phyloP scores from a whole-genome alignment of 805 yeast genomes.

The Starmerella stigmatis region DNA sequence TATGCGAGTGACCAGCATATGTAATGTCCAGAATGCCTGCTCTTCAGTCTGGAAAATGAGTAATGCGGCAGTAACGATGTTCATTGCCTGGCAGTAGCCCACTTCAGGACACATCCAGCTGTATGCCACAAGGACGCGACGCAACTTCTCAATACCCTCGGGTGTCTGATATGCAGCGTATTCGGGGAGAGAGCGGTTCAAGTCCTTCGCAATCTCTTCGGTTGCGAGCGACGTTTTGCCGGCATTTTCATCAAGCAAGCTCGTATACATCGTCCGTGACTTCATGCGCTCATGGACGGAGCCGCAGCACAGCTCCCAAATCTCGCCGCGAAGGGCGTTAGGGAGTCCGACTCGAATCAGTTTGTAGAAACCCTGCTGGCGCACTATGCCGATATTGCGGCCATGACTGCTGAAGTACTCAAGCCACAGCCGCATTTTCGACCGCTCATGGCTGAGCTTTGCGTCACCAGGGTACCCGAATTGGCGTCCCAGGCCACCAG shows the following conservation, averaged over 20 bases:
- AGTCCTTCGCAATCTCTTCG: conserved; percentile 93
- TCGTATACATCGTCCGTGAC: conserved; percentile 48
- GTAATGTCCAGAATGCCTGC: conserved; percentile 91
- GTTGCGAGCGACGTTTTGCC: conserved; percentile 69
- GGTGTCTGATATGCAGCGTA: conserved; percentile 82
- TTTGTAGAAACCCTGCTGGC: conserved; percentile 68
- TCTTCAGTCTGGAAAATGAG: conserved; percentile 74
- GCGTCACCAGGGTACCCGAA: conserved; percentile 89
- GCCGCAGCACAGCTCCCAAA: conserved; percentile 91
- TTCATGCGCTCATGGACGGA: conserved; percentile 64
- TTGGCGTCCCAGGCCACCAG: conserved; percentile 79
- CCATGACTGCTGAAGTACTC: conserved; percentile 81
- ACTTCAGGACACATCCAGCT: conserved; percentile 96
- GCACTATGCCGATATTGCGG: conserved; percentile 63
- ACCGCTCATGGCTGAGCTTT: conserved; percentile 60
- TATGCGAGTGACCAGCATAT: conserved; percentile 66
- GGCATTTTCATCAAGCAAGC: conserved; percentile 48
- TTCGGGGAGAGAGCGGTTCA: conserved; percentile 89
- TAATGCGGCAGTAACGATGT: conserved; percentile 51
- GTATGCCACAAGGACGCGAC: conserved; percentile 85
- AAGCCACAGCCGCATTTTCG: conserved; percentile 87
- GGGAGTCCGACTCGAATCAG: conserved; percentile 86
- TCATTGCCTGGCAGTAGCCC: conserved; percentile 99
- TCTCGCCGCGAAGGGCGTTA: conserved; percentile 86
- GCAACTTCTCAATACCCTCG: conserved; percentile 74